Evolutionary conservation across 192 early-diverging fungal species (phyloP).

Genomic region (Coemansia sp.): DNA sequence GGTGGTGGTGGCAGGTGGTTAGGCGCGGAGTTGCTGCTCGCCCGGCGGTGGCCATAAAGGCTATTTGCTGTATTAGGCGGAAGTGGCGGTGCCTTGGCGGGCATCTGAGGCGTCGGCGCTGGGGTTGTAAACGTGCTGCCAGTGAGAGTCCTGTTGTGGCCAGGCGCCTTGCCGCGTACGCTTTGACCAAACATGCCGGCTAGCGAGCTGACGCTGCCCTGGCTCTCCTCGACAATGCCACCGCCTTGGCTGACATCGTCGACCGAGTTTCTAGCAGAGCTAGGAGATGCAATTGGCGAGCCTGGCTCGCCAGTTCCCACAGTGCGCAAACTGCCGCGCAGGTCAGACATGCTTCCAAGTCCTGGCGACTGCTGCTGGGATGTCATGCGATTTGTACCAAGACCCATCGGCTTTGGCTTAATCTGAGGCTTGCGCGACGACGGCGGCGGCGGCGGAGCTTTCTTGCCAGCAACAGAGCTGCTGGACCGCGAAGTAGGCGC

Average conservation of each 20-base stretch:
- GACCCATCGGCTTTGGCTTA: constrained; percentile 32
- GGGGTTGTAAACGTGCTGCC: constrained; percentile 15
- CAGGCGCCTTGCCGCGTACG: constrained; percentile 14
- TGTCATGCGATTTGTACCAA: constrained; percentile 18
- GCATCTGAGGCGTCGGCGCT: constrained; percentile 6
- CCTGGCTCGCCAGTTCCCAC: constrained; percentile 1
- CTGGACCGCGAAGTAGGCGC: constrained; percentile 25
- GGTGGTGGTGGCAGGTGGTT: constrained; percentile 39
- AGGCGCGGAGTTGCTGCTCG: constrained; percentile 26
- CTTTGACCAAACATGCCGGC: constrained; percentile 53
- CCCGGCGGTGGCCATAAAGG: constrained; percentile 15
- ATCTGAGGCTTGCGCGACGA: constrained; percentile 46
- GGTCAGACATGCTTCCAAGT: constrained; percentile 11
- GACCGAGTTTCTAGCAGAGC: constrained; percentile 22
- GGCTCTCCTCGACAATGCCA: constrained; percentile 45
- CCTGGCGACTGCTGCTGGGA: constrained; percentile 27
- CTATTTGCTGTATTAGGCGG: constrained; percentile 7
- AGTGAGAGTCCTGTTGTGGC: constrained; percentile 11
- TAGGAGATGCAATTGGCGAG: background rate
- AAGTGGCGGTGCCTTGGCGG: constrained; percentile 23
- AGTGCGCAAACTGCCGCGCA: constrained; percentile 19
- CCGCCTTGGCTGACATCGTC: constrained; percentile 17
- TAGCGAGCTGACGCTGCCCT: constrained; percentile 52
- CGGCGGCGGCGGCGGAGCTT: constrained; percentile 43
- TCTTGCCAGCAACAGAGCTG: constrained; percentile 33